Evolutionary conservation across 2,329 filamentous ascomycete genomes (phyloP), one percentile per base, ranked within the genome.

Genomic region (Pestalotiopsis sp.): DNA sequence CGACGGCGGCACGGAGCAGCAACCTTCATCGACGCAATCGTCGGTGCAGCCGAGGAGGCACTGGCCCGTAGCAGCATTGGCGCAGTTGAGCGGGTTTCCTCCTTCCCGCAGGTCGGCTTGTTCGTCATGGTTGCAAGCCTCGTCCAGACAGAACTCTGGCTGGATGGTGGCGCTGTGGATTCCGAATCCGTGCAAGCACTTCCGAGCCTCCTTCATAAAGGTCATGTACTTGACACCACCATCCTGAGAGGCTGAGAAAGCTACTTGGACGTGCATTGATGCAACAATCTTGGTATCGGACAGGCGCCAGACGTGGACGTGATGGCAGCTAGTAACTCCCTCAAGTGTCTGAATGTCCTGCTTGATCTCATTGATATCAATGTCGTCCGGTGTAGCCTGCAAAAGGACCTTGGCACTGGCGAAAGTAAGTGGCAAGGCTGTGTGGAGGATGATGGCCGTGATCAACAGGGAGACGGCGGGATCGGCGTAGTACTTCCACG

Each of bases 121-220:
- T 49, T 80, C 78, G 14, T 78, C 73, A 52, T 82, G 81, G 67
- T 75, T 78, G 71, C 84, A 85, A 65, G 80, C 78, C 56, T 81
- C 76, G 72, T 89, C 88, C 31, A 89, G 79, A 71, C 88, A 90
- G 74, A 91, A 99, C 80, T 99, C 96, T 5, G 96, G 96, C 81
- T 99, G 96, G 74, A 99, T 98, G 13, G 96, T 99, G 45, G 94
- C 95, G 49, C 93, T 97, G 83, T 99, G 96, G 72, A 99, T 98
- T 68, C 96, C 95, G 75, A 97, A 98, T 45, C 90, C 95, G 80
- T 99, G 96, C 3, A 99, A 89, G 76, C 96, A 99, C 76, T 91
- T 91, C 62, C 95, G 89, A 20, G 97, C 93, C 68, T 92, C 90
- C 69, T 90, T 90, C 23, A 95, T 94, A 52, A 99, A 87, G 72